Evolutionary conservation across 2,329 filamentous ascomycete species (phyloP), one percentile per base, ranked within the genome.

Genomic region (Fusarium sp.): DNA sequence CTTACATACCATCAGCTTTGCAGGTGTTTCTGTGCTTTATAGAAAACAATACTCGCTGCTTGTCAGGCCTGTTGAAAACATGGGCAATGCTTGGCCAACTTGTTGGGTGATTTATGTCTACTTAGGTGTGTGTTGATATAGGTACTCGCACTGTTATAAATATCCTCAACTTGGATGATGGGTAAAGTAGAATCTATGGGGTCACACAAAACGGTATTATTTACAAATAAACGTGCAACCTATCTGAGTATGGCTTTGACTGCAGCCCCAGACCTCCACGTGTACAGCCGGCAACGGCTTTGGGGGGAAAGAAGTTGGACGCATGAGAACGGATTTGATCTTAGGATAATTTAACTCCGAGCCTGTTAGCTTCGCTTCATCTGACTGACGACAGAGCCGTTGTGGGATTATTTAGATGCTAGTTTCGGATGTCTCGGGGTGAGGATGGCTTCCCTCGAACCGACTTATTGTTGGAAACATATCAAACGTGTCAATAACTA

Each of bases 1-100:
- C 59, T 75, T 69, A 66, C 73, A 62, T 74, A 70, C 51, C 56
- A 61, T 66, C 59, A 66, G 61, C 62, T 62, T 72, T 72, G 74
- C 67, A 63, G 55, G 64, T 54, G 58, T 63, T 69, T 24, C 36
- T 56, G 50, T 73, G 65, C 48, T 73, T 72, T 64, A 72, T 75
- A 75, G 69, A 74, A 61, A 57, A 45, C 41, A 47, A 64, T 55
- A 63, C 56, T 66, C 41, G 41, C 47, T 34, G 45, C 11, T 64
- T 68, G 34, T 36, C 38, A 57, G 36, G 28, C 8, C 32, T 39
- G 22, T n/a, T 57, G 38, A 58, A n/a, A 58, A 22, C 32, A 24
- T 65, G 9, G 22, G 15, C 41, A n/a, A 50, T 15, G 28, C 38
- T 50, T 55, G 56, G 24, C 12, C 30, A 50, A 26, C 24, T 34